phyloP scores from a whole-genome alignment of 306 rosid genomes.

The Rubus parviflorus region DNA sequence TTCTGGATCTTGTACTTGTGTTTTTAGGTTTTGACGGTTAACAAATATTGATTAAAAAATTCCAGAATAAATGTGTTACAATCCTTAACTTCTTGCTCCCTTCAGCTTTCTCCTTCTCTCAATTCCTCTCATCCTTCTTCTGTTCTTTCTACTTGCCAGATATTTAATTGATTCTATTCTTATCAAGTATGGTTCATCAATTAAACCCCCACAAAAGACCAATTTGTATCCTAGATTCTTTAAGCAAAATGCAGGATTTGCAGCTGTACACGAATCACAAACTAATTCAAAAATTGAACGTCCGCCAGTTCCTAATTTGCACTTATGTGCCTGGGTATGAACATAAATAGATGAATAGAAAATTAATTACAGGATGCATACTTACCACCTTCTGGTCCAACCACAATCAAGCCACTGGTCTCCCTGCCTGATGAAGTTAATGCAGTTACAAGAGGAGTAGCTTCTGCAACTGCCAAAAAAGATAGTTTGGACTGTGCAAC shows the following conservation, averaged over 20 bases:
- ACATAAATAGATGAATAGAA: not conserved
- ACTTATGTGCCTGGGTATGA: not conserved
- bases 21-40: not conserved
- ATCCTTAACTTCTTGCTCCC: no score
- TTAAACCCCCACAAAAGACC: not conserved
- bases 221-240: not conserved
- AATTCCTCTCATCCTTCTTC: no score
- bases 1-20: not conserved
- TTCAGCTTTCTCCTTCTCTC: no score
- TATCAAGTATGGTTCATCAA: not conserved
- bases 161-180: not conserved
- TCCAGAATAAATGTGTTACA: not conserved
- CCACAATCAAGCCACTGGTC: conserved; percentile 61
- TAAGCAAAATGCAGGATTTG: not conserved
- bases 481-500: conserved; percentile 64
- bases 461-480: conserved; percentile 78
- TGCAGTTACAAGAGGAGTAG: conserved; percentile 60
- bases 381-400: conserved; percentile 97
- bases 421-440: conserved; percentile 46
- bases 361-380: conserved; percentile 14
- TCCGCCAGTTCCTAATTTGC: not conserved
- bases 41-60: not conserved
- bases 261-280: not conserved
- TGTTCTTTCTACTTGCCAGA: not conserved
- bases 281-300: not conserved